phyloP scores from a whole-genome alignment of 805 yeast genomes.

The Zygoascus bituminiphila region DNA sequence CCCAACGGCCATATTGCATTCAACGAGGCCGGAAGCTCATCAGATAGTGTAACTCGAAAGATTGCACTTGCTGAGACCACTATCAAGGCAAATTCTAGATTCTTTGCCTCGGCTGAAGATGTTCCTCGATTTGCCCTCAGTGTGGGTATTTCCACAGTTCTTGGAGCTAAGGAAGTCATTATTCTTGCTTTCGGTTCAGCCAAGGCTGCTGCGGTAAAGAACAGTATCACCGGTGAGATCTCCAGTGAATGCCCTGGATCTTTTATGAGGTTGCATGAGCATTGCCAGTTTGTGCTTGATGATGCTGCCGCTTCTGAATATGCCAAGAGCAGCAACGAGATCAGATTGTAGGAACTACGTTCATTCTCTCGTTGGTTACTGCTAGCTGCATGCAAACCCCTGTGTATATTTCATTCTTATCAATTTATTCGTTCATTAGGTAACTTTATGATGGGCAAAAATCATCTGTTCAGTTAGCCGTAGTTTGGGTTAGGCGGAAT shows the following conservation, averaged over 20 bases:
- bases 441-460: no score
- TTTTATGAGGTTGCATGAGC: constrained; percentile 40
- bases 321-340: not conserved
- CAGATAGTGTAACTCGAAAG: constrained; percentile 39
- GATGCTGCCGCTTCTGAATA: constrained; percentile 33
- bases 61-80: constrained; percentile 43
- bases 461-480: no score
- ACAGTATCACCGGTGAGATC: constrained; percentile 37
- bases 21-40: constrained; percentile 47
- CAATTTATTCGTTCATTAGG: no score
- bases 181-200: constrained; percentile 43
- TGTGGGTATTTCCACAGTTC: constrained; percentile 50
- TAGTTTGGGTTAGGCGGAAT: no score
- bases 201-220: constrained; percentile 40
- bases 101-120: constrained; percentile 38
- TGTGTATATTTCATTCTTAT: no score
- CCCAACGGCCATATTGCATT: constrained; percentile 57
- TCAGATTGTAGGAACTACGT: not conserved
- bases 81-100: constrained; percentile 45
- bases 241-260: constrained; percentile 41
- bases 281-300: constrained; percentile 38
- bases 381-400: no score
- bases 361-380: not conserved
- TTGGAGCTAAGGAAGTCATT: constrained; percentile 45
- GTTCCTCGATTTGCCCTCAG: constrained; percentile 46